phyloP scores from a whole-genome alignment of 345 rosid species.

The Psidium guajava region DNA sequence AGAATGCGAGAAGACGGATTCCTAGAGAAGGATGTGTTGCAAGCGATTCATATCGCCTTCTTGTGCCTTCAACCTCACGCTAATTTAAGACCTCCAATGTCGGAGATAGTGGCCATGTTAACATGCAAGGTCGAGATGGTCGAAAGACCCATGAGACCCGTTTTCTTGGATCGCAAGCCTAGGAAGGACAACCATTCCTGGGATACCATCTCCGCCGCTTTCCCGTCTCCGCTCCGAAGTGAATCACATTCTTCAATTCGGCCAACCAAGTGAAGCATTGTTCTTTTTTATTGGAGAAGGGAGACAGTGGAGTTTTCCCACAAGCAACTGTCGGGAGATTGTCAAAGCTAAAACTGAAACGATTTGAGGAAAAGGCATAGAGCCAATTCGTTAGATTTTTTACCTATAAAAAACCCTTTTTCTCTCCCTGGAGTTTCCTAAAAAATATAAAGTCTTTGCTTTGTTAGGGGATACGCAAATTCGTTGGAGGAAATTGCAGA shows the following conservation, averaged over 20 bases:
- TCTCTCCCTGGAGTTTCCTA: not conserved
- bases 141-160: conserved; percentile 23
- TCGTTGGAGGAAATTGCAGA: not conserved
- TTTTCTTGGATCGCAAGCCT: conserved; percentile 20
- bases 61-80: conserved; percentile 48
- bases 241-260: conserved; percentile 7
- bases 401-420: not conserved
- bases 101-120: conserved; percentile 44
- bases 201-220: conserved; percentile 34
- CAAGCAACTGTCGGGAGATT: not conserved
- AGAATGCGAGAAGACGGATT: conserved; percentile 22
- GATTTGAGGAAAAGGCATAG: not conserved
- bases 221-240: conserved; percentile 24
- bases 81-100: conserved; percentile 47
- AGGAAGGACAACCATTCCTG: conserved; percentile 19
- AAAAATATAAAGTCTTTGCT: not conserved
- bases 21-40: conserved; percentile 28
- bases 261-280: not conserved
- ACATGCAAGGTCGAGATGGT: conserved; percentile 28
- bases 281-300: not conserved
- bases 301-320: not conserved
- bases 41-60: conserved; percentile 37
- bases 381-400: not conserved
- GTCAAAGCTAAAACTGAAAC: not conserved
- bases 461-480: not conserved